Base-by-base conservation (phyloP, 2,329 filamentous ascomycete species). In the Pseudogymnoascus sp. region DNA sequence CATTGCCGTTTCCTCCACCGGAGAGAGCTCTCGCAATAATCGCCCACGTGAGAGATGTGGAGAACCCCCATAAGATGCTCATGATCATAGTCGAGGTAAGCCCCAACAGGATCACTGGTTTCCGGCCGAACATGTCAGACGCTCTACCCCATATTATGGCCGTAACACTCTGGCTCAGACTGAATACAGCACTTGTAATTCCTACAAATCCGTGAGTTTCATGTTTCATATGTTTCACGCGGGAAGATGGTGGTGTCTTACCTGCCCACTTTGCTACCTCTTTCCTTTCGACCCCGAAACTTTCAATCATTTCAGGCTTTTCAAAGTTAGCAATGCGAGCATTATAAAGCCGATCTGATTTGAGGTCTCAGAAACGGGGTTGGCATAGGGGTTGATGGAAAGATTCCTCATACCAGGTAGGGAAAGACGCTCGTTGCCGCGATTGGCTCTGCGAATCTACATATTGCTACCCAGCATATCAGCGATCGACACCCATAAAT, bases 1-100 rank as follows among this genome's bases (percentile, higher is more conserved):
- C 84, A 72, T 97, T 98, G 62, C 93, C 95, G 72, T 96, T 97
- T 50, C 89, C 87, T 8, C 88, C 82, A 1, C 95, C 93, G 69
- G 90, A 84, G n/a, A 97, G 78, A 6, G 86, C 89, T 71, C 93
- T 85, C 11, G 91, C 84, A 3, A 81, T 74, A 41, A 99, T 88
- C 0, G 93, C 90, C 90, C 95, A 93, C 3, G 85, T 76, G 8
- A 98, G 76, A 66, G 82, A 91, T 3, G 83, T 89, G 0, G 91
- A 91, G 75, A 96, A 86, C 6, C 95, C 93, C 84, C 93, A 97
- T 22, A 91, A 67, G 19, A 97, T 70, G 68, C 89, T 92, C 41
- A 89, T 89, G 0, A 87, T 72, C 90, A 97, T 96, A 50, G 92
- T 96, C 69, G 84, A 89, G 38, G 86, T 74, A 16, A 95, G 79